phyloP scores from a whole-genome alignment of 306 rosid species.

The Gleditsia sinensis region DNA sequence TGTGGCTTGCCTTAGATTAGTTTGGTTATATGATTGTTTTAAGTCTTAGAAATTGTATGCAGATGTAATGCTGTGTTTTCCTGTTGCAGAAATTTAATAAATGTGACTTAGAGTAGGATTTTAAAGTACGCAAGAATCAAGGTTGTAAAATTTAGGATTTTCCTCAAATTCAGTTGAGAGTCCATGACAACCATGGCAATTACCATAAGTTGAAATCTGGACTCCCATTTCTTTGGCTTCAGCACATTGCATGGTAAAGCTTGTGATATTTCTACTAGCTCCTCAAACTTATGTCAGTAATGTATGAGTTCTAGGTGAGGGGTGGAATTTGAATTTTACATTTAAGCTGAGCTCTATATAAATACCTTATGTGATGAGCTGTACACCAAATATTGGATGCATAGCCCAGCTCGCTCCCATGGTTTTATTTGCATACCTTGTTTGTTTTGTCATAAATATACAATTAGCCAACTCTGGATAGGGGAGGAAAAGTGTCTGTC shows the following conservation, averaged over 20 bases:
- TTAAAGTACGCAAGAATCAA: not conserved
- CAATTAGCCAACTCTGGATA: not conserved
- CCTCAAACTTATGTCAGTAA: not conserved
- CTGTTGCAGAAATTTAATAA: not conserved
- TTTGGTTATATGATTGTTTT: not conserved
- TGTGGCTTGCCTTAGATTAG: not conserved
- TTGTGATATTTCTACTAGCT: not conserved
- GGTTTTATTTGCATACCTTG: not conserved
- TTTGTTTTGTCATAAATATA: not conserved
- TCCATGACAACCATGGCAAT: constrained; percentile 1
- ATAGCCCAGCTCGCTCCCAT: not conserved
- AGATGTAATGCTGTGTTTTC: not conserved
- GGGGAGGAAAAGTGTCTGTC: not conserved
- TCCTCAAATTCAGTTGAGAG: not conserved
- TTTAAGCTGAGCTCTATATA: not conserved
- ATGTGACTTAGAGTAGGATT: not conserved
- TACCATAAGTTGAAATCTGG: not conserved
- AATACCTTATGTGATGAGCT: not conserved
- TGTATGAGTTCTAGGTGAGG: not conserved
- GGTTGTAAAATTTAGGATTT: not conserved
- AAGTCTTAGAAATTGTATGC: not conserved
- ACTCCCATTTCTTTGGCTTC: not conserved
- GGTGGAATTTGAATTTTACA: not conserved
- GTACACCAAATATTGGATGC: not conserved
- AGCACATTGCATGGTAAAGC: not conserved